Evolutionary conservation across 352 stramenopile species (phyloP).

Genomic region (Phytopythium sindhum): DNA sequence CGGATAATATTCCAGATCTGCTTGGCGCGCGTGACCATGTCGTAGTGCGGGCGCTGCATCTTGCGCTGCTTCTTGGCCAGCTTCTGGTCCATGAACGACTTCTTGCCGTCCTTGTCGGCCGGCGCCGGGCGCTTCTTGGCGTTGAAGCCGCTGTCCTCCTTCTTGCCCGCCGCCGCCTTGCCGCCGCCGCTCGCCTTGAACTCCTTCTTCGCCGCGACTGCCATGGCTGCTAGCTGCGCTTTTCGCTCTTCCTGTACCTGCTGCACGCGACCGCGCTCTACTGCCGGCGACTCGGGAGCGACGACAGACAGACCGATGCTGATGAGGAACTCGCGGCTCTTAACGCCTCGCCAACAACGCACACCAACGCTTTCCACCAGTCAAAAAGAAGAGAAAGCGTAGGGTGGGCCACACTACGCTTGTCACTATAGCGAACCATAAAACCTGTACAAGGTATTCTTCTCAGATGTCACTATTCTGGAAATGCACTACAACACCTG

Average conservation of each 20-base stretch:
- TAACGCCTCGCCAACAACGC: not conserved
- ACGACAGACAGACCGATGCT: not conserved
- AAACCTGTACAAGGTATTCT: no score
- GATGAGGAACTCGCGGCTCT: slow-evolving; percentile 1
- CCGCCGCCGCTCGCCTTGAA: slow-evolving; percentile 13
- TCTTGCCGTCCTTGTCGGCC: slow-evolving; percentile 59
- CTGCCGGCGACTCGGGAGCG: not conserved
- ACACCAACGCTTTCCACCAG: slow-evolving; percentile 6
- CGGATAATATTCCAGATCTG: slow-evolving; percentile 96
- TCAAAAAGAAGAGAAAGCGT: not conserved
- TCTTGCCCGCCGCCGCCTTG: slow-evolving; percentile 9
- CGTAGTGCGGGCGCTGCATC: slow-evolving; percentile 92
- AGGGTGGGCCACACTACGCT: not conserved
- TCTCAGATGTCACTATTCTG: no score
- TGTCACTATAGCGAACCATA: not conserved
- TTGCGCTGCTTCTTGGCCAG: slow-evolving; percentile 92
- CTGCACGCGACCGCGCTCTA: not conserved
- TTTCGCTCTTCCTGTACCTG: not conserved
- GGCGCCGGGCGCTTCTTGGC: slow-evolving; percentile 62
- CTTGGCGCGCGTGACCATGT: slow-evolving; percentile 92
- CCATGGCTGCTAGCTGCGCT: slow-evolving; percentile 16
- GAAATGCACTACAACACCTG: no score
- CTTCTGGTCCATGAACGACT: slow-evolving; percentile 86
- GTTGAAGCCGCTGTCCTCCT: slow-evolving; percentile 27
- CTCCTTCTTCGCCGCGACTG: slow-evolving; percentile 22